Conservation (phyloP, 2,329 filamentous ascomycete genomes). For the Hirsutella thompsonii region DNA sequence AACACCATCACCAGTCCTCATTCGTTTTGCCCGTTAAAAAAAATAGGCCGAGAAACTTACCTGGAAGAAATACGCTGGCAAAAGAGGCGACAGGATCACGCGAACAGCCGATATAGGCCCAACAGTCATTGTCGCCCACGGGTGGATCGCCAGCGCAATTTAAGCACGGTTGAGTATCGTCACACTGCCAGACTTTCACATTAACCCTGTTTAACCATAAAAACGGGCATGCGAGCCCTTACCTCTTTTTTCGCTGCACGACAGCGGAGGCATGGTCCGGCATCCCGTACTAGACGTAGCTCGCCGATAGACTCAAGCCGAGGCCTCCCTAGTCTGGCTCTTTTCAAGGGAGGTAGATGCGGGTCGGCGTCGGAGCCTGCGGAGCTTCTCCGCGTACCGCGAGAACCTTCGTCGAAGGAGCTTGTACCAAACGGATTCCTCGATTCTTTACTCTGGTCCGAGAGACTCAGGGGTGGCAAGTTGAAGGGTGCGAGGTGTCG, state of each 20-base stretch:
- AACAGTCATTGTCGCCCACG: slow-evolving; percentile 28
- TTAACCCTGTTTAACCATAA: background rate
- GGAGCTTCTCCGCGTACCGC: slow-evolving; percentile 22
- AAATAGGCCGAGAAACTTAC: slow-evolving; percentile 20
- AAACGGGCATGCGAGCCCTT: slow-evolving; percentile 9
- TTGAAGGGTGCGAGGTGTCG: slow-evolving; percentile 1
- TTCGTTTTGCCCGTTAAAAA: too few species aligned
- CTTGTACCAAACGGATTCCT: slow-evolving; percentile 10
- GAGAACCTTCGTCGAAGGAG: slow-evolving; percentile 25
- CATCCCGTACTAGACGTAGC: slow-evolving; percentile 33
- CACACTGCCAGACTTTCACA: slow-evolving; percentile 26
- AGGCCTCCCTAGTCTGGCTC: slow-evolving; percentile 36
- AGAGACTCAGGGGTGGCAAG: slow-evolving; percentile 7
- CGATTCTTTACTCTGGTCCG: slow-evolving; percentile 4
- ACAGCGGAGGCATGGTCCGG: slow-evolving; percentile 38
- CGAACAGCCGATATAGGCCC: slow-evolving; percentile 37
- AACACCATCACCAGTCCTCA: too few species aligned
- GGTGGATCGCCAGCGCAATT: slow-evolving; percentile 26
- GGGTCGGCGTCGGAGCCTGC: slow-evolving; percentile 36
- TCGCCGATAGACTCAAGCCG: slow-evolving; percentile 45
- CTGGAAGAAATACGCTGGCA: slow-evolving; percentile 35
- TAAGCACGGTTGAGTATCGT: slow-evolving; percentile 35
- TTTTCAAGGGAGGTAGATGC: slow-evolving; percentile 40
- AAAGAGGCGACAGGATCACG: slow-evolving; percentile 33
- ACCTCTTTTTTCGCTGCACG: slow-evolving; percentile 32